phyloP scores from a whole-genome alignment of 805 yeast species.

The Cyberlindnera maclurae region DNA sequence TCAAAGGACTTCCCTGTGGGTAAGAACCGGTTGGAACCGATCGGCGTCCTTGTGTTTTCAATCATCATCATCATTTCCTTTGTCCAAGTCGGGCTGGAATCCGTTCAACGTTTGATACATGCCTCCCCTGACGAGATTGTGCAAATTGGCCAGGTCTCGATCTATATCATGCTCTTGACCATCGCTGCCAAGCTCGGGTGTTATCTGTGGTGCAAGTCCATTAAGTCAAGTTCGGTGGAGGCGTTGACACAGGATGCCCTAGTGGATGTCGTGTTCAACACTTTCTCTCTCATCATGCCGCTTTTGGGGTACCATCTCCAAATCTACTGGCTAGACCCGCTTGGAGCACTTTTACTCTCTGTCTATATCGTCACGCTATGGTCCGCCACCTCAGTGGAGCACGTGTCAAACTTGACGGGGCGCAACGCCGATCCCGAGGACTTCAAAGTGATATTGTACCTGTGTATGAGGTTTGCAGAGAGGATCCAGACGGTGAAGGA shows the following conservation, averaged over 20 bases:
- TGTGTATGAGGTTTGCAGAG: slow-evolving; percentile 63
- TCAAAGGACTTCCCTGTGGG: slow-evolving; percentile 64
- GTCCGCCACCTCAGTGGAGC: slow-evolving; percentile 60
- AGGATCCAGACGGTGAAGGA: slow-evolving; percentile 58
- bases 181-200: slow-evolving; percentile 53
- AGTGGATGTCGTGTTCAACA: slow-evolving; percentile 70
- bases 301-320: slow-evolving; percentile 43
- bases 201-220: slow-evolving; percentile 54
- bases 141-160: slow-evolving; percentile 41
- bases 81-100: slow-evolving; percentile 62
- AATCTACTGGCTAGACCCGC: slow-evolving; percentile 68
- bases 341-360: slow-evolving; percentile 63
- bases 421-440: slow-evolving; percentile 58
- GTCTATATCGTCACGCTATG: slow-evolving; percentile 57
- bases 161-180: slow-evolving; percentile 55
- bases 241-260: slow-evolving; percentile 79
- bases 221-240: slow-evolving; percentile 60
- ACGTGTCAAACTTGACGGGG: slow-evolving; percentile 69
- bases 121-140: slow-evolving; percentile 33
- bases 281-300: slow-evolving; percentile 67
- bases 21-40: slow-evolving; percentile 63
- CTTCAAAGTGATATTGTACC: slow-evolving; percentile 57
- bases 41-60: slow-evolving; percentile 70
- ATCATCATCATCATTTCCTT: slow-evolving; percentile 66
- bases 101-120: slow-evolving; percentile 41